Base-by-base conservation (phyloP, 371 early-diverging fungal genomes). In the Mortierella sp. region DNA sequence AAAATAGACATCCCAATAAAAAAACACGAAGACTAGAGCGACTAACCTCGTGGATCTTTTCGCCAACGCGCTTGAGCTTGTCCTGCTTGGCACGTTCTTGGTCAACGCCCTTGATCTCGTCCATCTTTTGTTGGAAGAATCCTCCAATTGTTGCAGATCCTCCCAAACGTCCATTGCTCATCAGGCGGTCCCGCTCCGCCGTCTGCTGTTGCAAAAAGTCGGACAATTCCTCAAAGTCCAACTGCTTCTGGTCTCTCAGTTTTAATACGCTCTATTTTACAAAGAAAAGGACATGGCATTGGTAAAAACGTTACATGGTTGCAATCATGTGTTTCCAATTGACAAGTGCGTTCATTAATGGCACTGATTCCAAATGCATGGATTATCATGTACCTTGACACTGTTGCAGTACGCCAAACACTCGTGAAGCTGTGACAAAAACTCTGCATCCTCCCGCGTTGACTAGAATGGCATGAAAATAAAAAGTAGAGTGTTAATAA, bases 31-130 rank as follows among this genome's bases (percentile, higher is more conserved):
- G 37, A 48, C 64, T 51, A 44, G 14, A 14, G 46, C 40, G 61
- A 67, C 73, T 79, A 89, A 95, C 96, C 90, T 98, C 97, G 19
- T 83, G 87, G 40, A 97, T 94, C 78, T 93, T 93, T 26, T 89
- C 90, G 57, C 95, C 94, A 43, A 98, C 88, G 69, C 92, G 94
- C 61, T 91, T 87, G 26, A 98, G 87, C 55, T 94, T 94, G 69
- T 95, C 94, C 88, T 95, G 92, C 77, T 96, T 91, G 34, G 95
- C 94, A 69, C 93, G 92, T 75, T 97, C 97, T 19, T 92, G 92
- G 79, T 98, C 96, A 11, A 96, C 95, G 13, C 98, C 98, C 77
- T 96, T 93, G 64, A 97, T 92, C 72, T 98, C 98, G 74, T 97
- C 95, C 77, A 95, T 91, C 82, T 97, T 98, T 74, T 94, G 97